A percentile compares a stretch with the other conserved stretches of the same genome.
Evolutionary conservation across 345 rosid genomes (phyloP).

Genomic region (Combretum micranthum): DNA sequence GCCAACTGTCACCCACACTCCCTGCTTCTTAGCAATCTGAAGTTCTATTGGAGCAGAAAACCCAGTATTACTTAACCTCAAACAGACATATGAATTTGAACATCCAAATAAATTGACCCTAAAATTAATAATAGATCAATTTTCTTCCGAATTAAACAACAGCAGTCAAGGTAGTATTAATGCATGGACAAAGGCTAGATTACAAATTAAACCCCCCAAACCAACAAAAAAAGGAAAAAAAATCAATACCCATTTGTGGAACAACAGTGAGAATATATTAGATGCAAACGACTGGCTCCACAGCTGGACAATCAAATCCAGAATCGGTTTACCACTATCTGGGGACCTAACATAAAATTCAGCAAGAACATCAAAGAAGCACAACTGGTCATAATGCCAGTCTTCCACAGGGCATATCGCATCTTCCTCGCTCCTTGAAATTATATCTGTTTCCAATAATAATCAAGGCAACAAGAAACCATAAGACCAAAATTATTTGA

Average conservation of each 20-base stretch:
- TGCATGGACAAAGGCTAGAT: neutral
- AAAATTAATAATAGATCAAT: too few relatives aligned
- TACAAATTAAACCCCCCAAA: neutral
- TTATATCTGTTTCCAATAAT: conserved; percentile 62
- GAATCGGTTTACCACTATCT: conserved; percentile 62
- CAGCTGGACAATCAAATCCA: conserved; percentile 83
- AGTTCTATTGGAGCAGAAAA: too few relatives aligned
- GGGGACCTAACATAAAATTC: conserved; percentile 68
- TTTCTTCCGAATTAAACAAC: too few relatives aligned
- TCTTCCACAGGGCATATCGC: conserved; percentile 39
- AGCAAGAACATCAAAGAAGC: conserved; percentile 87
- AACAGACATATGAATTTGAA: neutral
- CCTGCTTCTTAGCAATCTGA: too few relatives aligned
- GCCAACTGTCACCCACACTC: too few relatives aligned
- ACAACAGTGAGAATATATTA: conserved; percentile 74
- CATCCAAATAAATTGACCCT: too few relatives aligned
- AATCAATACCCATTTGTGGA: conserved; percentile 85
- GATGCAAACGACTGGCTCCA: conserved; percentile 99
- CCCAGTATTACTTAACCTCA: too few relatives aligned
- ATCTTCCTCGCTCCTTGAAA: conserved; percentile 64
- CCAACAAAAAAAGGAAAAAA: neutral
- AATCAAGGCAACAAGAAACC: conserved; percentile 7
- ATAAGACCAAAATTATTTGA: neutral
- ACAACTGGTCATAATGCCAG: conserved; percentile 38
- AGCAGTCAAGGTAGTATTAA: too few relatives aligned